phyloP scores from a whole-genome alignment of 176 grass and related monocot genomes.

The Aechmea fasciata region DNA sequence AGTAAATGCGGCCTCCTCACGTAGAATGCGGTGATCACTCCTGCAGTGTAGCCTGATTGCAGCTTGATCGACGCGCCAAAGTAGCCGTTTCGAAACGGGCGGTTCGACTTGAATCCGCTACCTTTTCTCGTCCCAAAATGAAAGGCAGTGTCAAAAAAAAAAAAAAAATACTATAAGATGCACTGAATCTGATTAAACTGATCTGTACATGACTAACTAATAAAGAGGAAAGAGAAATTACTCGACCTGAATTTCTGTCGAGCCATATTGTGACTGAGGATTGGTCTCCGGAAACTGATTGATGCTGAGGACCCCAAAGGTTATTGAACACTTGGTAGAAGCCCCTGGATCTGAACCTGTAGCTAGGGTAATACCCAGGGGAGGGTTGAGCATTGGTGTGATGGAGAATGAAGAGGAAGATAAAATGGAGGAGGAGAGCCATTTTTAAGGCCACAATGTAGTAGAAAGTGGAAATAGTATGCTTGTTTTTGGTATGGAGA shows the following conservation, averaged over 20 bases:
- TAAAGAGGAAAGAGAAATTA: not conserved
- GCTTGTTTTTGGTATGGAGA: too few species aligned
- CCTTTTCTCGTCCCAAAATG: not conserved
- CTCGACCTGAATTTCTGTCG: slow-evolving; percentile 38
- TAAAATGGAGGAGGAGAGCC: not conserved
- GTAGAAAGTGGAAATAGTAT: too few species aligned
- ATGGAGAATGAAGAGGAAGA: slow-evolving; percentile 3
- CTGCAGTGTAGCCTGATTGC: slow-evolving; percentile 58
- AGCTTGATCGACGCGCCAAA: slow-evolving; percentile 53
- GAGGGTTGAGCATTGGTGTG: slow-evolving; percentile 30
- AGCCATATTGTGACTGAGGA: slow-evolving; percentile 45
- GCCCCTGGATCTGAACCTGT: not conserved
- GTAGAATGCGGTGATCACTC: slow-evolving; percentile 73
- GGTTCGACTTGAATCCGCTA: slow-evolving; percentile 62
- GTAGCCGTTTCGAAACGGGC: slow-evolving; percentile 38
- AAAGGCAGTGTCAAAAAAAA: not conserved
- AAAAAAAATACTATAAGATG: not conserved
- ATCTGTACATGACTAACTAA: not conserved
- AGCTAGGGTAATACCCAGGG: slow-evolving; percentile 44
- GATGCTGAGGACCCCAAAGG: slow-evolving; percentile 61
- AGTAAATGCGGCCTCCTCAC: slow-evolving; percentile 10
- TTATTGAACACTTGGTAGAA: slow-evolving; percentile 41
- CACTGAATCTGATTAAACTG: not conserved
- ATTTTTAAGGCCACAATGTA: not conserved
- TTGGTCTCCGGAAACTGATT: slow-evolving; percentile 24